These are phyloP conservation scores for Alternaria atra DNA, from an alignment of 2,329 filamentous ascomycete genomes.

Conservation along the genomic window DNA sequence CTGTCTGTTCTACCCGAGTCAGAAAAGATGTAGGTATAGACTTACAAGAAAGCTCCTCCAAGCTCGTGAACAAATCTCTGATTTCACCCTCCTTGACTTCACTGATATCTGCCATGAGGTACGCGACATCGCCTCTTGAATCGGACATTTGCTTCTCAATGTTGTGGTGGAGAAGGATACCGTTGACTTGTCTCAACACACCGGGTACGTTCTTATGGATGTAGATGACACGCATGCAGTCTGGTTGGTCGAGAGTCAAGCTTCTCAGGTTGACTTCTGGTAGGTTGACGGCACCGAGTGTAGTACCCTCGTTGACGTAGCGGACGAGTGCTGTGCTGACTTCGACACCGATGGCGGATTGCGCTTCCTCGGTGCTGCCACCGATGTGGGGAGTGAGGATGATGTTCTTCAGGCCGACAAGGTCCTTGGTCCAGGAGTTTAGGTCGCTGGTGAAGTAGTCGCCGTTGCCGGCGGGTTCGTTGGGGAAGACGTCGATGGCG, in stretches of 20 bases:
- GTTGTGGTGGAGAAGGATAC: slow-evolving; percentile 93
- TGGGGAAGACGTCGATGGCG: slow-evolving; percentile 94
- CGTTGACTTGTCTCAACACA: slow-evolving; percentile 93
- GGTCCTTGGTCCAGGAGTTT: slow-evolving; percentile 85
- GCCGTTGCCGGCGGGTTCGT: slow-evolving; percentile 92
- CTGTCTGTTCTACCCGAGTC: not conserved
- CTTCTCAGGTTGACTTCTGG: slow-evolving; percentile 92
- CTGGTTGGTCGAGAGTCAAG: slow-evolving; percentile 86
- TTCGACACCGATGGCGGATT: slow-evolving; percentile 94
- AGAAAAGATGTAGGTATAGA: slow-evolving; percentile 16
- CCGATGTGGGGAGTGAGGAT: slow-evolving; percentile 97
- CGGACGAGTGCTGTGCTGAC: slow-evolving; percentile 86
- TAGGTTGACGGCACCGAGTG: slow-evolving; percentile 91
- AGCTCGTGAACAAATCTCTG: slow-evolving; percentile 81
- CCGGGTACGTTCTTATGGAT: slow-evolving; percentile 97
- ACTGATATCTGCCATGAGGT: slow-evolving; percentile 97
- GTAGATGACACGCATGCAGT: slow-evolving; percentile 92
- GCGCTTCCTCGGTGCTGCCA: slow-evolving; percentile 96
- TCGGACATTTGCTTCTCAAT: slow-evolving; percentile 99
- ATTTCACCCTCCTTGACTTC: slow-evolving; percentile 82
- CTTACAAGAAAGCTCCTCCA: slow-evolving; percentile 84
- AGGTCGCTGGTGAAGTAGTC: slow-evolving; percentile 89
- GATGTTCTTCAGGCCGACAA: slow-evolving; percentile 86
- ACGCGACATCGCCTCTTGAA: slow-evolving; percentile 90
- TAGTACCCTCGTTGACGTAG: slow-evolving; percentile 96